Evolutionary conservation across 1,284 basidiomycete species (phyloP).

Genomic region (Ganoderma lingzhi): DNA sequence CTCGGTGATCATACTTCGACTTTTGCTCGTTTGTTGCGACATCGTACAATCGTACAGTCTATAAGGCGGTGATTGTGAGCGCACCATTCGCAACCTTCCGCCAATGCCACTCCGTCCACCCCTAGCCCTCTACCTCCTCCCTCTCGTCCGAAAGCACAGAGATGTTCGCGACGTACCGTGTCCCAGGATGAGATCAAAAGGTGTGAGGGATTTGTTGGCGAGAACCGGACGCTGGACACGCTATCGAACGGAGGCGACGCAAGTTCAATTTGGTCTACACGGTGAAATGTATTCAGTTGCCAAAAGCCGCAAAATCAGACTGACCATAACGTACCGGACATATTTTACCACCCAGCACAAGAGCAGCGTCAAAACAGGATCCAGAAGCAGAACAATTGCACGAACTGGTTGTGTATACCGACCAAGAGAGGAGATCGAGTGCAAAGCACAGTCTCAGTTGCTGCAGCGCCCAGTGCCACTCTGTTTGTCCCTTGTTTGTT

Average conservation of each 20-base stretch:
- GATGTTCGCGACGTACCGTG: constrained; percentile 61
- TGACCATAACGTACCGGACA: constrained; percentile 18
- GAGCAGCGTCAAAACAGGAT: constrained; percentile 11
- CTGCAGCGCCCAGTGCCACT: not conserved
- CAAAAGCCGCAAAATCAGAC: not conserved
- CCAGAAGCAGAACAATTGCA: constrained; percentile 10
- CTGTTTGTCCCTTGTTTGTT: constrained; percentile 22
- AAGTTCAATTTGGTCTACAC: constrained; percentile 56
- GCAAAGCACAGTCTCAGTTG: not conserved
- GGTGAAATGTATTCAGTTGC: not conserved
- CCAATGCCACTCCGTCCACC: not conserved
- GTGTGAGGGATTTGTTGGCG: constrained; percentile 79
- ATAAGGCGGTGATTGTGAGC: constrained; percentile 10
- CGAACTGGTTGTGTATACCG: constrained; percentile 11
- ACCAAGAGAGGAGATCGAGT: not conserved
- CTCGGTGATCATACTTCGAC: constrained; percentile 81
- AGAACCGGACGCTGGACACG: constrained; percentile 82
- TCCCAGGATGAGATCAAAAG: constrained; percentile 91
- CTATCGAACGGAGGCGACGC: constrained; percentile 85
- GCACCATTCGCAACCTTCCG: not conserved
- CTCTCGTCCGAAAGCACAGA: not conserved
- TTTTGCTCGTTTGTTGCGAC: constrained; percentile 68
- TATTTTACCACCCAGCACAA: constrained; percentile 1
- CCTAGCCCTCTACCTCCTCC: not conserved
- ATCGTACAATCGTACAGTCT: constrained; percentile 83